Base-by-base conservation (phyloP, 495 filamentous ascomycete species). In the Barbatosphaeria neglecta region DNA sequence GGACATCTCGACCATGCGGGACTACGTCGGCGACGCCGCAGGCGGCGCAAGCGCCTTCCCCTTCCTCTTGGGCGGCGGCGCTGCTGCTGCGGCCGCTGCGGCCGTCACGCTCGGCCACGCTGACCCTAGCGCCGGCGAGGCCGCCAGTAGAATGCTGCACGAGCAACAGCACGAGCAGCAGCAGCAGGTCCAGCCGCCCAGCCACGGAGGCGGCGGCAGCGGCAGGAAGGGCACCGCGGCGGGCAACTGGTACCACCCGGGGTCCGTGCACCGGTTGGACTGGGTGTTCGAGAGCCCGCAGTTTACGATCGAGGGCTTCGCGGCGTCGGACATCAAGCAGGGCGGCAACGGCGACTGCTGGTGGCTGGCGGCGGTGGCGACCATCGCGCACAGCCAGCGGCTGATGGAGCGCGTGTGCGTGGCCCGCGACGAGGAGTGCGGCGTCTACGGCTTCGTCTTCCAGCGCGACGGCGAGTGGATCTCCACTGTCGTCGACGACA, bases 381-480 rank as follows among this genome's bases (percentile, higher is more conserved):
- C 83, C 2, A 71, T 89, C 51, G 76, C 76, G 10, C 85, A 84
- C 51, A 80, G 84, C 54, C 59, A 74, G 38, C 77, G 74, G 2
- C 60, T 88, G 28, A 80, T 90, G 37, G 69, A 81, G 46, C 76
- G 73, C 37, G 71, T 88, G 10, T 89, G 85, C 54, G 81, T 90
- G 11, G 75, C 73, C 24, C 64, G 74, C 4, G 74, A 89, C 54
- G 82, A 87, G 54, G 68, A 71, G 38, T 73, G 86, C 41, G 85
- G 86, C 4, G 83, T 88, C 16, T 90, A 90, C 58, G 86, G 85
- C 1, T 90, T 90, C 56, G 84, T 89, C 11, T 88, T 90, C 61
- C 76, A 84, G 64, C 72, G 83, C 61, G 85, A 90, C 54, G 84
- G 85, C 27, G 83, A 86, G 53, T 90, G 84, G 86, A 75, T 81